Evolutionary conservation across 331 rosid species (phyloP), one percentile per base, ranked within the genome.

Genomic region (Prunus yedoensis): DNA sequence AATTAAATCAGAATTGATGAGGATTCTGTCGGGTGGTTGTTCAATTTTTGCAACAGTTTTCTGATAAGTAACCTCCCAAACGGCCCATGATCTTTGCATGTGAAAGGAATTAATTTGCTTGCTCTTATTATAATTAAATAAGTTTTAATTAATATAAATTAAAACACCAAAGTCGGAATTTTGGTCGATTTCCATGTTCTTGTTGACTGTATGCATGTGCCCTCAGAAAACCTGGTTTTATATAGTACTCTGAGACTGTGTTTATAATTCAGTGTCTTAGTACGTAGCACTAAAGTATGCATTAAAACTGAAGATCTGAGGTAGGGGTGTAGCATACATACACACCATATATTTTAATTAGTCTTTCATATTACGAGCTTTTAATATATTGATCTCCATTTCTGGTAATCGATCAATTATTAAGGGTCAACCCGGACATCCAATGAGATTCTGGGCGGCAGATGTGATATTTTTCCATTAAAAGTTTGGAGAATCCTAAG

Each of bases 111-210:
- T 61, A 46, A 79, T 81, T 78, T 61, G 77, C 62, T 69, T 63
- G 64, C 71, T 47, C 77, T 54, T 32, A 81, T 66, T 46, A 68
- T 53, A 70, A 52, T 58, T 58, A 73, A 71, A 38, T 59, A 80
- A 63, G 53, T 79, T 21, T 8, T 14, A 54, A 51, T 77, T 73
- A 60, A 68, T 58, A 70, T 59, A 65, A 80, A 83, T 53, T 85
- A 86, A 79, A 79, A 68, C 73, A 79, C 71, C 20, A 46, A 70
- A 61, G 69, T 87, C 79, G 59, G 90, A 89, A 88, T 91, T 89
- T 91, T 85, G 83, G 95, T 86, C 87, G 89, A 89, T 79, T 66
- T 79, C 68, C 83, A 76, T 76, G 77, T 82, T 78, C 69, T 82
- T 59, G 84, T 89, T 83, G 86, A 85, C 85, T 54, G n/a, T 23